phyloP scores from a whole-genome alignment of 2,329 filamentous ascomycete genomes.

The Bipolaris cookei region DNA sequence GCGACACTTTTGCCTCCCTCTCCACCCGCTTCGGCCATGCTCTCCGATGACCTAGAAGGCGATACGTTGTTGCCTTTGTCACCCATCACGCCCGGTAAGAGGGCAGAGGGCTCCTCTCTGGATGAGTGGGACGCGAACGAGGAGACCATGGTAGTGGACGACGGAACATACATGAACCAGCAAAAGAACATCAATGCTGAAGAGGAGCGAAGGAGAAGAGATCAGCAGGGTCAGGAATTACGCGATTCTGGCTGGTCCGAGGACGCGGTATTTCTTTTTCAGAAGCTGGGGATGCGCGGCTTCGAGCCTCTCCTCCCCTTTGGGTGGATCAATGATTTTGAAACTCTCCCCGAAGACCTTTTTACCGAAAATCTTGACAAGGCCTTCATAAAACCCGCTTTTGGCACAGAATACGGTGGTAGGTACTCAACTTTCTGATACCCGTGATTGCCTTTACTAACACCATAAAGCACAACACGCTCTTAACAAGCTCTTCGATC shows the following conservation, averaged over 20 bases:
- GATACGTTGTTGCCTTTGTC: constrained; percentile 35
- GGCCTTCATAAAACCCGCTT: constrained; percentile 56
- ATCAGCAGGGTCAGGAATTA: constrained; percentile 42
- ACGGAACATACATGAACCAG: constrained; percentile 36
- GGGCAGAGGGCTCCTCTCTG: constrained; percentile 19
- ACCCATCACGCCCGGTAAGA: constrained; percentile 9
- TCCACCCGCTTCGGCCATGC: constrained; percentile 35
- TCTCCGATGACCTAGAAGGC: constrained; percentile 37
- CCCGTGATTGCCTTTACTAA: constrained; percentile 14
- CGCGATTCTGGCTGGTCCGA: constrained; percentile 57
- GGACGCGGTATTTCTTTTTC: constrained; percentile 60
- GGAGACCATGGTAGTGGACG: constrained; percentile 45
- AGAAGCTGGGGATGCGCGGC: constrained; percentile 61
- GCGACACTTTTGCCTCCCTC: constrained; percentile 38
- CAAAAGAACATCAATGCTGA: constrained; percentile 33
- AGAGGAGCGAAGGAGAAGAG: constrained; percentile 32
- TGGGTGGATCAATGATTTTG: constrained; percentile 61
- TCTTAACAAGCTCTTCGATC: constrained; percentile 56
- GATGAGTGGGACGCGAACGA: constrained; percentile 47
- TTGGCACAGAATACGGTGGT: constrained; percentile 56
- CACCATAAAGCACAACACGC: constrained; percentile 56
- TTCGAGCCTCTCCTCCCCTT: constrained; percentile 62
- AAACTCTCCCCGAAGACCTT: constrained; percentile 59
- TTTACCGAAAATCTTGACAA: constrained; percentile 55
- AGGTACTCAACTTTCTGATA: constrained; percentile 10